Evolutionary conservation across 805 yeast genomes (phyloP).

Genomic region (Wickerhamiella sorbophila): DNA sequence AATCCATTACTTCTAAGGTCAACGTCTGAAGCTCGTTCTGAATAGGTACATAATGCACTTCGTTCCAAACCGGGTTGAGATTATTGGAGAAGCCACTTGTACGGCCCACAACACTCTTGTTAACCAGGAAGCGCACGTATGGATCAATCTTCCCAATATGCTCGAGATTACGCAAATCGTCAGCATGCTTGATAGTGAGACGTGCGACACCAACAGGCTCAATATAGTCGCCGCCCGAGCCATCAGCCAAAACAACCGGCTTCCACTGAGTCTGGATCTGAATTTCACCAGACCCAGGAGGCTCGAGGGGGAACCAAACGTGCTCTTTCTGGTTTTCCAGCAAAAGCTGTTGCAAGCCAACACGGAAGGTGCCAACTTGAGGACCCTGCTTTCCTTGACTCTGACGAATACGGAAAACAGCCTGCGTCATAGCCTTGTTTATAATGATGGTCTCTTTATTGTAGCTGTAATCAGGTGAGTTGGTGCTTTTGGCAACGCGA

Average conservation of each 20-base stretch:
- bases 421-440: constrained; percentile 56
- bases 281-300: constrained; percentile 53
- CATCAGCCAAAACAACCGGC: constrained; percentile 60
- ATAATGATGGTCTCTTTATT: constrained; percentile 53
- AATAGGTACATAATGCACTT: constrained; percentile 66
- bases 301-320: constrained; percentile 58
- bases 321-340: constrained; percentile 68
- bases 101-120: constrained; percentile 63
- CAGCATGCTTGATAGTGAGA: constrained; percentile 51
- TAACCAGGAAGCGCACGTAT: constrained; percentile 63
- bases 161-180: constrained; percentile 69
- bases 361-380: constrained; percentile 39
- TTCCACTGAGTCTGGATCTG: constrained; percentile 65
- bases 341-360: constrained; percentile 43
- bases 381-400: constrained; percentile 43
- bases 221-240: constrained; percentile 68
- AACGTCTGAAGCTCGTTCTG: constrained; percentile 71
- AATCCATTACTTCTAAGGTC: constrained; percentile 85
- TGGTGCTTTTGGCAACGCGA: constrained; percentile 41
- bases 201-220: constrained; percentile 90
- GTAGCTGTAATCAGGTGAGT: constrained; percentile 53
- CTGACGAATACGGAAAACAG: constrained; percentile 53
- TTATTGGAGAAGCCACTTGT: constrained; percentile 55
- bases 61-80: constrained; percentile 73
- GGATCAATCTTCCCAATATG: constrained; percentile 88